A percentile compares a stretch with the other conserved stretches of the same genome.
These are phyloP conservation scores for Lantana camara DNA, from an alignment of 257 asterid species.

Conservation along the genomic window DNA sequence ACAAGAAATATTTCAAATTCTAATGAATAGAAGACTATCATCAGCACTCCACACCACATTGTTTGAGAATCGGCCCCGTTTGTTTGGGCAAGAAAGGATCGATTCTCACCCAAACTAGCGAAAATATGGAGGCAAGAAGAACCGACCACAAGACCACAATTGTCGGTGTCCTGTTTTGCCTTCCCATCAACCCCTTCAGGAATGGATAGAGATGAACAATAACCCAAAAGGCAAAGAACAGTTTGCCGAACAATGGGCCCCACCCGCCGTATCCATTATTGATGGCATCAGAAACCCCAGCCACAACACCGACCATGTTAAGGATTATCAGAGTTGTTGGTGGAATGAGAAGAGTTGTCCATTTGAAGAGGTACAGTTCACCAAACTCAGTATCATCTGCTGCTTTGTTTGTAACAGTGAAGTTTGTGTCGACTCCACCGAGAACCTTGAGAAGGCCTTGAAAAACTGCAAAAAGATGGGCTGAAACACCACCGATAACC, in stretches of 20 bases:
- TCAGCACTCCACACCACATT: slow-evolving; percentile 83
- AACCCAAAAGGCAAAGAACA: slow-evolving; percentile 93
- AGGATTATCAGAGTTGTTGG: slow-evolving; percentile 78
- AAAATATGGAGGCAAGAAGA: slow-evolving; percentile 77
- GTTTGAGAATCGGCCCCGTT: slow-evolving; percentile 83
- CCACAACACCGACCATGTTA: slow-evolving; percentile 85
- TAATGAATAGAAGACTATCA: background rate
- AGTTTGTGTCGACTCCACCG: slow-evolving; percentile 79
- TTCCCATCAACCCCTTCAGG: slow-evolving; percentile 87
- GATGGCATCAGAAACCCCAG: slow-evolving; percentile 80
- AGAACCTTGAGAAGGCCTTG: slow-evolving; percentile 93
- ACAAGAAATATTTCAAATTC: background rate
- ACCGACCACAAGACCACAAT: slow-evolving; percentile 87
- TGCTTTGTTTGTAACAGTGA: slow-evolving; percentile 76
- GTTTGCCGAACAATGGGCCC: slow-evolving; percentile 83
- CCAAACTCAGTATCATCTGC: slow-evolving; percentile 76
- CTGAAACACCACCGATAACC: slow-evolving; percentile 88
- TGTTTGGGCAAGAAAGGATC: slow-evolving; percentile 92
- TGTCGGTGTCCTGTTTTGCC: slow-evolving; percentile 85
- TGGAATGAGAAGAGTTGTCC: slow-evolving; percentile 89
- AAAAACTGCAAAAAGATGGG: slow-evolving; percentile 82
- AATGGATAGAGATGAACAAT: slow-evolving; percentile 86
- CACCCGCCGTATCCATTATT: slow-evolving; percentile 76
- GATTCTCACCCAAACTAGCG: slow-evolving; percentile 85
- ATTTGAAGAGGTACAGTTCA: slow-evolving; percentile 87